Base-by-base conservation (phyloP, 2,329 filamentous ascomycete genomes). In the Pyricularia pennisetigena region DNA sequence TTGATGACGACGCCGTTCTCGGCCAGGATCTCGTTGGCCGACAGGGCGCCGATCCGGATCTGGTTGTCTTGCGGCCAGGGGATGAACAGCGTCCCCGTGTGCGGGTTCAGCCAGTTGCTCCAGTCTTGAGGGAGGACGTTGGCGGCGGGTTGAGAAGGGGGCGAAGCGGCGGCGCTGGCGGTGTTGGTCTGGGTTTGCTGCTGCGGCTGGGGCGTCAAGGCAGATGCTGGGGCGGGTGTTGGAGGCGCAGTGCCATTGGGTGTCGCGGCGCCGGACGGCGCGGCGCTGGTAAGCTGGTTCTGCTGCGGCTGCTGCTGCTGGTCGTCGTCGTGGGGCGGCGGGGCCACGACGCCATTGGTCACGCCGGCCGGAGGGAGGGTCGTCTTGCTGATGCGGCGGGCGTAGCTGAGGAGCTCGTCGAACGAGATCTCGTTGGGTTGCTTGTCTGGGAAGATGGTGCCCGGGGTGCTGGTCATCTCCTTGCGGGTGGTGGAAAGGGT, bases 311-410 rank as follows among this genome's bases (percentile, higher is more conserved):
- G 69, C 2, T 66, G 67, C 3, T 67, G 64, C 59, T 64, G 12
- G 14, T 30, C 49, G 65, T 30, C 41, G 20, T 30, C 65, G 30
- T 63, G 32, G 20, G 76, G 14, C 73, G 78, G 10, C 73, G 79
- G 30, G 69, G 76, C 62, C 72, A 77, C 41, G 24, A 79, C 68
- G 26, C 78, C 75, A 70, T 83, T 82, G 14, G 81, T 77, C 65
- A 81, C 80, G 64, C 80, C 80, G 0, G 86, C 86, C 0, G 89
- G 89, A 0, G 92, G 91, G 14, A 93, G 83, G 0, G 92, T 94
- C 71, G 89, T 93, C 75, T 89, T 90, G 76, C 89, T 90, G 74
- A 96, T 95, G 71, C 89, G 88, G 62, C 90, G 89, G 26, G 92
- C 92, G 76, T 92, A 95, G 70, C 82, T 84, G 26, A 96, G 87